phyloP scores from a whole-genome alignment of 306 rosid genomes.

The Phaseolus lunatus region DNA sequence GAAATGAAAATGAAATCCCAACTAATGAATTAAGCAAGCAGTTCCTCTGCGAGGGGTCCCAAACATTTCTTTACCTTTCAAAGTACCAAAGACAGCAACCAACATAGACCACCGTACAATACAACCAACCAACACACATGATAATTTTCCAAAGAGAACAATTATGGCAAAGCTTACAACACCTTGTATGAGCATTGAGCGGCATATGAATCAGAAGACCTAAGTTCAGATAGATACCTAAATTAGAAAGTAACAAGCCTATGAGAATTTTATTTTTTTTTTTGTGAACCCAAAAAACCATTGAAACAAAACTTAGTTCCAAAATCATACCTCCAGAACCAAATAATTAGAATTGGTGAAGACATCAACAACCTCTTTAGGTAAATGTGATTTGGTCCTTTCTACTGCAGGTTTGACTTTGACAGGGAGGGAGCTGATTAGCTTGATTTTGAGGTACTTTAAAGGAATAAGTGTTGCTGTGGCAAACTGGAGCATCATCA shows the following conservation, averaged over 20 bases:
- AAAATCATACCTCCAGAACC: constrained; percentile 84
- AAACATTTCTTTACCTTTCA: too few species aligned
- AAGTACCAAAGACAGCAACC: too few species aligned
- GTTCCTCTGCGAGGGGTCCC: too few species aligned
- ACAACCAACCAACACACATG: too few species aligned
- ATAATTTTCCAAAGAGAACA: too few species aligned
- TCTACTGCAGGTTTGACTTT: constrained; percentile 46
- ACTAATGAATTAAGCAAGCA: too few species aligned
- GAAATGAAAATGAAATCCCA: too few species aligned
- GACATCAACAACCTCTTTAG: constrained; percentile 31
- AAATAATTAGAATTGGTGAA: constrained; percentile 59
- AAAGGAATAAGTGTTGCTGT: constrained; percentile 47
- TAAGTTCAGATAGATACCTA: constrained; percentile 75
- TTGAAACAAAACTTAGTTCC: constrained; percentile 23
- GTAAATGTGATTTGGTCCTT: constrained; percentile 36
- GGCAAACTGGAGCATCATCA: constrained; percentile 57
- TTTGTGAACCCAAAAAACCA: constrained; percentile 26
- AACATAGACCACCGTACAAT: too few species aligned
- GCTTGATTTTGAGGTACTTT: constrained; percentile 50
- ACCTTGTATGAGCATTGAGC: constrained; percentile 73
- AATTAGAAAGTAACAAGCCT: constrained; percentile 42
- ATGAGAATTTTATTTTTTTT: constrained; percentile 6
- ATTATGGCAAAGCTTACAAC: too few species aligned
- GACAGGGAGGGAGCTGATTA: constrained; percentile 44
- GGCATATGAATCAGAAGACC: constrained; percentile 58